Evolutionary conservation across 2,329 filamentous ascomycete species (phyloP).

Genomic region (Fusarium sp.): DNA sequence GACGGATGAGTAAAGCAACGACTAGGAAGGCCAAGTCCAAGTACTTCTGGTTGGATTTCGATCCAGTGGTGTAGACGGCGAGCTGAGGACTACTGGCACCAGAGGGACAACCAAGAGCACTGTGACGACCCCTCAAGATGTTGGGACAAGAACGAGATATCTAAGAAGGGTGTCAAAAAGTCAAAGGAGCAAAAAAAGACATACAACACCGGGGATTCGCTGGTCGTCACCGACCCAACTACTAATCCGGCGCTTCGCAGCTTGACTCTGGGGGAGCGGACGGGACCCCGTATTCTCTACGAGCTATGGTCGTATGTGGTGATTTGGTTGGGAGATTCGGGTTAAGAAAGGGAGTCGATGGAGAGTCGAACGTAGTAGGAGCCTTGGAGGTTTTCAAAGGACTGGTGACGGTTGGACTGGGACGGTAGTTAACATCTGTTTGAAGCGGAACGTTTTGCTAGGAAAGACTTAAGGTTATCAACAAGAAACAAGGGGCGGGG

Average conservation of each 20-base stretch:
- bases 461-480: no score
- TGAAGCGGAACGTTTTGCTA: not conserved
- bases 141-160: not conserved
- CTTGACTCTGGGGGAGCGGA: not conserved
- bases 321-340: not conserved
- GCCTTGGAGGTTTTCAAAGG: not conserved
- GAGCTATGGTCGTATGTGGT: not conserved
- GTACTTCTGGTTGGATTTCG: not conserved
- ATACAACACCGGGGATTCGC: conserved; percentile 1
- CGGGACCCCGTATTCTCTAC: conserved; percentile 1
- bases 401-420: not conserved
- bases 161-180: not conserved
- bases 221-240: conserved; percentile 3
- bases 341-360: not conserved
- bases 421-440: not conserved
- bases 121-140: not conserved
- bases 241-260: conserved; percentile 2
- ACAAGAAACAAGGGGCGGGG: not conserved
- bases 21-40: not conserved
- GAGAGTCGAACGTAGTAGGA: not conserved
- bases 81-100: not conserved
- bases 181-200: not conserved
- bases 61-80: not conserved
- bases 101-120: not conserved
- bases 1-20: not conserved